phyloP scores from a whole-genome alignment of 2,329 filamentous ascomycete species.

The Cadophora malorum region DNA sequence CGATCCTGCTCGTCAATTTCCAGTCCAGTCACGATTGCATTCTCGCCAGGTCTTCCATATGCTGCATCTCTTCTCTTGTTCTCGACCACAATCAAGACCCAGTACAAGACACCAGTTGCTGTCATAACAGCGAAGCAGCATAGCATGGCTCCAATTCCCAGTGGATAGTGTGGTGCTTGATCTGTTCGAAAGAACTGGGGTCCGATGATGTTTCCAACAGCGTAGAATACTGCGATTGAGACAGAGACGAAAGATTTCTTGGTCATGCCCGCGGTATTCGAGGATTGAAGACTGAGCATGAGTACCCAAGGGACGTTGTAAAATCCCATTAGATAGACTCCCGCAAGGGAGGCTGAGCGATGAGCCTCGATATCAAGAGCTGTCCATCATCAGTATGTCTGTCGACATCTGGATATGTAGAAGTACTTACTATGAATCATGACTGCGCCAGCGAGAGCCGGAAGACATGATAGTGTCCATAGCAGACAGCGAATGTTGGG shows the following conservation, averaged over 20 bases:
- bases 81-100: neutral
- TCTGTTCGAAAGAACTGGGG: conserved; percentile 7
- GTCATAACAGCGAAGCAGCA: conserved; percentile 10
- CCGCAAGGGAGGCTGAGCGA: neutral
- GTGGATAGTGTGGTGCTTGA: conserved; percentile 3
- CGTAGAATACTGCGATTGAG: conserved; percentile 9
- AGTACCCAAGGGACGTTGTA: conserved; percentile 15
- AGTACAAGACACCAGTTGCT: conserved; percentile 8
- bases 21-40: conserved; percentile 10
- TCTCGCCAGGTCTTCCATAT: neutral
- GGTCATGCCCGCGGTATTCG: conserved; percentile 9
- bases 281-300: conserved; percentile 7
- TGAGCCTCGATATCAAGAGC: conserved; percentile 3
- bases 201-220: conserved; percentile 11
- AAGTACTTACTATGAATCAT: conserved; percentile 12
- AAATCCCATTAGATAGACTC: conserved; percentile 7
- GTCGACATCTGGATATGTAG: neutral
- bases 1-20: conserved; percentile 4
- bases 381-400: neutral
- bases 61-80: conserved; percentile 7
- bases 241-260: conserved; percentile 14
- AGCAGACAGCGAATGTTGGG: conserved; percentile 12
- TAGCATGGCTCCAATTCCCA: conserved; percentile 11
- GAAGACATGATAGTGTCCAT: neutral
- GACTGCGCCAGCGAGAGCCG: conserved; percentile 7